Conservation (phyloP, 2,329 filamentous ascomycete genomes). For the Colletotrichum cereale region DNA sequence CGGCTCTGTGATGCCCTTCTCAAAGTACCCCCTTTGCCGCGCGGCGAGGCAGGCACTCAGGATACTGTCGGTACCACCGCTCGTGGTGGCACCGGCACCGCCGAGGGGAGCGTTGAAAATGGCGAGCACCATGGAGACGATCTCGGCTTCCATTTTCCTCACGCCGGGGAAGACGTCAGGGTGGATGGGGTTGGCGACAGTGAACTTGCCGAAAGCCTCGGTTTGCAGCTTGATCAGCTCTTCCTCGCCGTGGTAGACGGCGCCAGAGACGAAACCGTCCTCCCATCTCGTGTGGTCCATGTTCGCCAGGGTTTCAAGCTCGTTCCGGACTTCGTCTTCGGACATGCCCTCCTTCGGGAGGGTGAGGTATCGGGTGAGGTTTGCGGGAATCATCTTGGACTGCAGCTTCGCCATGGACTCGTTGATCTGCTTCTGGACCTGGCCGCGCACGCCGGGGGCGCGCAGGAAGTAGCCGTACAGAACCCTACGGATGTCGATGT, state of each 20-base stretch:
- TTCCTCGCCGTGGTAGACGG: constrained; percentile 94
- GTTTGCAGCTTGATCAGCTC: constrained; percentile 86
- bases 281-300: constrained; percentile 98
- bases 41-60: constrained; percentile 94
- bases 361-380: constrained; percentile 77
- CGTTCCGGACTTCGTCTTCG: constrained; percentile 81
- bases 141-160: constrained; percentile 98
- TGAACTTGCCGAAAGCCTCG: constrained; percentile 93
- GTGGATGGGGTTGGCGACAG: constrained; percentile 95
- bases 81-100: constrained; percentile 89
- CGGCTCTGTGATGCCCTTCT: constrained; percentile 90
- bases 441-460: constrained; percentile 85
- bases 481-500: constrained; percentile 76
- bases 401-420: constrained; percentile 86
- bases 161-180: constrained; percentile 98
- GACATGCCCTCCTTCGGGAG: constrained; percentile 89
- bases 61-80: constrained; percentile 95
- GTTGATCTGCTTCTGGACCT: constrained; percentile 86
- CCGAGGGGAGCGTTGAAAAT: constrained; percentile 88
- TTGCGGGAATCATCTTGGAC: constrained; percentile 82
- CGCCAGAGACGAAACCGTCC: constrained; percentile 92
- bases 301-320: constrained; percentile 81
- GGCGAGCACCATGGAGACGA: constrained; percentile 93
- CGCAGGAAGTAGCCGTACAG: constrained; percentile 89
- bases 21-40: constrained; percentile 86